Conservation (phyloP, 2,329 filamentous ascomycete species). For the Neofusicoccum umdonicola region DNA sequence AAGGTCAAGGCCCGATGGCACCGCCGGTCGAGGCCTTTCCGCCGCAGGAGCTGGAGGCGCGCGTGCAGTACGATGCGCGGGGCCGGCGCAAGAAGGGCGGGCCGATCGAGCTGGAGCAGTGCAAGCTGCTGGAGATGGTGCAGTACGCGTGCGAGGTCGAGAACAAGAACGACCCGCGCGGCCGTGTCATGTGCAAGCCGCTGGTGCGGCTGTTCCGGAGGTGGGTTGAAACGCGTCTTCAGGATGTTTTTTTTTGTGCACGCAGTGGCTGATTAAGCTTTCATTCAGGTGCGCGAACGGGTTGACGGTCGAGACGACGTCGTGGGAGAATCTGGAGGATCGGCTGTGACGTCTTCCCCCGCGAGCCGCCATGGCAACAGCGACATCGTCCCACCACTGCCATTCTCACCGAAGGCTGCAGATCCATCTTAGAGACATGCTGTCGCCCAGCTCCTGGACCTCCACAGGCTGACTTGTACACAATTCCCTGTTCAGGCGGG, state of each 20-base stretch:
- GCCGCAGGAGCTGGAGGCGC: constrained; percentile 49
- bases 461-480: no score
- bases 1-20: constrained; percentile 45
- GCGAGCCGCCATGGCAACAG: no score
- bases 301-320: constrained; percentile 61
- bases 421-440: no score
- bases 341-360: constrained; percentile 18
- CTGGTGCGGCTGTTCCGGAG: constrained; percentile 58
- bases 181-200: constrained; percentile 54
- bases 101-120: constrained; percentile 53
- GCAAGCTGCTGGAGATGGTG: constrained; percentile 57
- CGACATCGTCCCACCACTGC: no score
- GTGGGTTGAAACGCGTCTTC: constrained; percentile 42
- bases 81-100: constrained; percentile 53
- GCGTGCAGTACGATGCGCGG: constrained; percentile 51
- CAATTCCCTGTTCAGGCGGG: no score
- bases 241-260: neutral
- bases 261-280: no score
- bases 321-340: constrained; percentile 53
- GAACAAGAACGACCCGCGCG: constrained; percentile 35
- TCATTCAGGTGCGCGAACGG: constrained; percentile 50
- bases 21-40: constrained; percentile 56
- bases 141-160: constrained; percentile 62
- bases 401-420: no score
- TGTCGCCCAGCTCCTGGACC: no score